Percentiles rank a stretch among this genome's conserved stretches.
phyloP scores from a whole-genome alignment of 192 early-diverging fungal species.

The Glomus cerebriforme region DNA sequence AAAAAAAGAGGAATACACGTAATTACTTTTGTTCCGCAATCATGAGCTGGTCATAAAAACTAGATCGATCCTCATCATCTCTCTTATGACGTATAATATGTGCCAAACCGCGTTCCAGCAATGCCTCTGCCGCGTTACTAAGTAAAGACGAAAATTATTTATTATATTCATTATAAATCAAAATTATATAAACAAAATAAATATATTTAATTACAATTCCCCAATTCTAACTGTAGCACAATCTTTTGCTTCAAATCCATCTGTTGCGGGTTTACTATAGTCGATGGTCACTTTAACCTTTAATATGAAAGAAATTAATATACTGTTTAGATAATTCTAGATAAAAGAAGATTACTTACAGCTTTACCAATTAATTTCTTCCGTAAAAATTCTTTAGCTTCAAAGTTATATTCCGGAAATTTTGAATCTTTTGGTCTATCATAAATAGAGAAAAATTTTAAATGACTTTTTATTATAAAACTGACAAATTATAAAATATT shows the following conservation, averaged over 20 bases:
- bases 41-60: conserved; percentile 83
- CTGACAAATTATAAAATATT: background rate
- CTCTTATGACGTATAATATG: conserved; percentile 77
- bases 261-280: conserved; percentile 88
- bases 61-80: conserved; percentile 86
- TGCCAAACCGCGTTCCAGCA: conserved; percentile 73
- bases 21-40: conserved; percentile 71
- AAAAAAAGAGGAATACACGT: background rate
- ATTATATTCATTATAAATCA: background rate
- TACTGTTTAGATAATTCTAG: no score
- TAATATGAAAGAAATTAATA: background rate
- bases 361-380: conserved; percentile 85
- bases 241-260: conserved; percentile 80
- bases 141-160: background rate
- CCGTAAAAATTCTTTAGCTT: conserved; percentile 89
- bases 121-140: conserved; percentile 59
- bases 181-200: background rate
- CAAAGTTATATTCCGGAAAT: conserved; percentile 79
- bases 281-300: conserved; percentile 67
- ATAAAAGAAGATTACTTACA: conserved; percentile 51
- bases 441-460: conserved; percentile 28
- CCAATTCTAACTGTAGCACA: conserved; percentile 82
- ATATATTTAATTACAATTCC: conserved; percentile 37
- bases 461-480: background rate
- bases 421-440: conserved; percentile 62